phyloP scores from a whole-genome alignment of 1,284 basidiomycete species.

The Sanguinoderma infundibulare region DNA sequence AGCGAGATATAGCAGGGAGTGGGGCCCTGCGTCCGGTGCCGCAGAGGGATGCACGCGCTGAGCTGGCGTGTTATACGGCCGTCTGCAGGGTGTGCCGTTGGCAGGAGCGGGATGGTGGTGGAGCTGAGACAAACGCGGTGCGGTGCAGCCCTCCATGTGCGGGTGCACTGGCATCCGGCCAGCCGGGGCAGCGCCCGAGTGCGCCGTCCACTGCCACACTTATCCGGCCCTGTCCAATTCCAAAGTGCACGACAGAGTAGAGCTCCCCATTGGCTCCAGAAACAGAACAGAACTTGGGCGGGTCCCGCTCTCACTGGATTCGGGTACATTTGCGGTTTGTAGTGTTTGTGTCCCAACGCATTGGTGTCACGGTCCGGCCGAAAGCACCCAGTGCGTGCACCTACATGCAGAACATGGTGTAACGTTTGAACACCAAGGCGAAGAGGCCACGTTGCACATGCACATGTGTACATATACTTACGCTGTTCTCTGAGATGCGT shows the following conservation, averaged over 20 bases:
- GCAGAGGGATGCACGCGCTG: constrained; percentile 21
- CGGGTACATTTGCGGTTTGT: neutral
- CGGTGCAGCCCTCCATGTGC: constrained; percentile 27
- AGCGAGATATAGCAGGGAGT: constrained; percentile 10
- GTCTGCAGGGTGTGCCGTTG: constrained; percentile 7
- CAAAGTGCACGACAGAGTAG: neutral
- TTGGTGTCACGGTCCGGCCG: neutral
- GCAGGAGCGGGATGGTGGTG: constrained; percentile 15
- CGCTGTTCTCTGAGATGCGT: no score
- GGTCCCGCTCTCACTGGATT: neutral
- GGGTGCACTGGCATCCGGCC: no score
- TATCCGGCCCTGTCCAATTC: constrained; percentile 4
- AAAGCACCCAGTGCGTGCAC: neutral
- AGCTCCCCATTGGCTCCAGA: neutral
- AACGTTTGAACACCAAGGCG: neutral
- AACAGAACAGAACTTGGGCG: neutral
- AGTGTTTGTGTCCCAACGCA: no score
- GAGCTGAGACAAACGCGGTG: constrained; percentile 21
- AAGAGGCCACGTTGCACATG: no score
- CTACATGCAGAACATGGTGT: no score
- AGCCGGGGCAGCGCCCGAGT: constrained; percentile 18
- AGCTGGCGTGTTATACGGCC: constrained; percentile 17
- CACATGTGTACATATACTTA: no score
- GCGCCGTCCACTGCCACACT: constrained; percentile 16
- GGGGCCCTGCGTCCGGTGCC: constrained; percentile 15